These are phyloP conservation scores for Diospyros kaki DNA, from an alignment of 148 eudicot species.

Conservation along the genomic window DNA sequence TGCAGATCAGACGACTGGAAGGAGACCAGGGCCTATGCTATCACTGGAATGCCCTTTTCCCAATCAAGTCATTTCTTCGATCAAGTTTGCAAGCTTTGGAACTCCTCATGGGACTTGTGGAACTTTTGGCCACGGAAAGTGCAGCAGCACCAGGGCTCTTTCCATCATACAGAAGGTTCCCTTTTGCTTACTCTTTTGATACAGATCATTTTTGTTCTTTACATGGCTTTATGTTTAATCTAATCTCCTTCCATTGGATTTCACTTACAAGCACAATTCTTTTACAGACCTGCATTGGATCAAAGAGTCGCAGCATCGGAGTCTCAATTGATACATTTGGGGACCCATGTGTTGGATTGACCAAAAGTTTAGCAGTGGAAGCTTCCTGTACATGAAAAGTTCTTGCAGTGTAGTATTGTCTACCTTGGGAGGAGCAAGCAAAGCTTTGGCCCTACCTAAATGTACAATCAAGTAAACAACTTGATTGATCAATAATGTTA, in stretches of 20 bases:
- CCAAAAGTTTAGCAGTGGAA: constrained; percentile 76
- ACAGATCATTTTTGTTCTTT: background rate
- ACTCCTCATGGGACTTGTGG: constrained; percentile 87
- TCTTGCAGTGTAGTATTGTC: background rate
- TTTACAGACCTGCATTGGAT: constrained; percentile 69
- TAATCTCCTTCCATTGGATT: background rate
- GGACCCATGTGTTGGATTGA: constrained; percentile 58
- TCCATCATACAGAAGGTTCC: constrained; percentile 62
- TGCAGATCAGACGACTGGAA: constrained; percentile 29
- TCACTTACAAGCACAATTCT: background rate
- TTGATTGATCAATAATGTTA: background rate
- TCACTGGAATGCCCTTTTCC: constrained; percentile 64
- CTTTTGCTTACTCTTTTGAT: background rate
- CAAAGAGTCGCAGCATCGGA: constrained; percentile 49
- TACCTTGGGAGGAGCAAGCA: constrained; percentile 10
- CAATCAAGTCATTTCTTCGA: constrained; percentile 68
- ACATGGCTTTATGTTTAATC: background rate
- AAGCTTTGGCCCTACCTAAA: constrained; percentile 12
- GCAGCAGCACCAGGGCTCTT: constrained; percentile 58
- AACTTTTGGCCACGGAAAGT: constrained; percentile 64
- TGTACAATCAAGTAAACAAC: background rate
- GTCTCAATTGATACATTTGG: constrained; percentile 55
- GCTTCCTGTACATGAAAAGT: constrained; percentile 45
- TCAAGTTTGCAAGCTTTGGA: constrained; percentile 91
- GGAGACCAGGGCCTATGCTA: constrained; percentile 40